Evolutionary conservation across 225 moss, liverwort and hornwort genomes (phyloP).

Genomic region (Pseudisothecium myosuroides): DNA sequence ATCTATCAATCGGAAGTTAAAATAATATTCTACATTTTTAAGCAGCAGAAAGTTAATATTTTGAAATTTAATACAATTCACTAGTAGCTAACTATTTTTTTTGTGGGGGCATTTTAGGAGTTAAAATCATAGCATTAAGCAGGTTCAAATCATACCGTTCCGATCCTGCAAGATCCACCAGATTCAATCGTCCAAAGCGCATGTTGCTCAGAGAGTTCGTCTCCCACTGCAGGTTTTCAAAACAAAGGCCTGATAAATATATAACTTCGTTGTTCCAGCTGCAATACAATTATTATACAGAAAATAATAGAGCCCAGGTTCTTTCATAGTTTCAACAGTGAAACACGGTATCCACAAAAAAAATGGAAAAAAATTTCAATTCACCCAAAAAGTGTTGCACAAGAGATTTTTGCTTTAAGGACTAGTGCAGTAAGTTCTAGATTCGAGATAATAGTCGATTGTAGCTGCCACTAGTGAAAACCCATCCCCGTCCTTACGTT

Average conservation of each 20-base stretch:
- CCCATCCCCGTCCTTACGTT: too few species aligned
- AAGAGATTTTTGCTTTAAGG: background rate
- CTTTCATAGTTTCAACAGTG: background rate
- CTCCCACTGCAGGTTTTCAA: constrained; percentile 24
- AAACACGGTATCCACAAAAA: background rate
- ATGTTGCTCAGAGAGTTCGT: constrained; percentile 32
- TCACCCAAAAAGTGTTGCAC: background rate
- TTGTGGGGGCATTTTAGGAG: background rate
- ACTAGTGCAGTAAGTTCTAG: too few species aligned
- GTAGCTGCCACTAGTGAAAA: background rate
- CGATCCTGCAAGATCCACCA: constrained; percentile 45
- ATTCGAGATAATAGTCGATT: background rate
- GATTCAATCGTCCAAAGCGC: constrained; percentile 35
- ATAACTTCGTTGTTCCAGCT: background rate
- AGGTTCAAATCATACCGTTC: constrained; percentile 16
- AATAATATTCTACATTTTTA: background rate
- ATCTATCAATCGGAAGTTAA: background rate
- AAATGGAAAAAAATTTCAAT: too few species aligned
- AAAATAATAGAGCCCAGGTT: background rate
- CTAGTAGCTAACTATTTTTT: background rate
- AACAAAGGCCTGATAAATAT: background rate
- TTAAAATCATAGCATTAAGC: too few species aligned
- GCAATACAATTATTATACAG: background rate
- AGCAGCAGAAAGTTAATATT: background rate
- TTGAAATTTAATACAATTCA: background rate